Base-by-base conservation (phyloP, 2,329 filamentous ascomycete genomes). In the Alternaria atra region DNA sequence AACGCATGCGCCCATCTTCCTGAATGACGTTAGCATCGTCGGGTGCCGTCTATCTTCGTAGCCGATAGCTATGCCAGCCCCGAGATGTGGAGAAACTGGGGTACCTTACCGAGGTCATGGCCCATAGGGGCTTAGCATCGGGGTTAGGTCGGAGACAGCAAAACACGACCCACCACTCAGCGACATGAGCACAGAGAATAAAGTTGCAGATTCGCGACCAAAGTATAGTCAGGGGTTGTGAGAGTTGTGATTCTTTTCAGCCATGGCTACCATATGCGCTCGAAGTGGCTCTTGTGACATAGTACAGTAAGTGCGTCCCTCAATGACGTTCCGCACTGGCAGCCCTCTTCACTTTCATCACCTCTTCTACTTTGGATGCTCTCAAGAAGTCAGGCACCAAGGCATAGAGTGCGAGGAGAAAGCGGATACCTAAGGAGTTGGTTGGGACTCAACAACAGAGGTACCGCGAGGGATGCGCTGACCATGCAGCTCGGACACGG, bases 401-500 rank as follows among this genome's bases (percentile, higher is more conserved):
- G 6, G 61, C 60, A 2, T 80, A 76, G 37, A 63, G 67, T 0
- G 53, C 58, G 2, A 69, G 74, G 1, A 56, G 75, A 6, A 78
- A 74, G 47, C 54, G 76, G 43, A 52, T 82, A n/a, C n/a, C n/a
- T n/a, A n/a, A n/a, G n/a, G n/a, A n/a, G n/a, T n/a, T n/a, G n/a
- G n/a, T n/a, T n/a, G 1, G 69, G 68, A 0, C 57, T 81, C 2
- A 73, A 68, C 47, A 61, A 69, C 8, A 74, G 72, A 15, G 69
- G 73, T 2, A 69, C 75, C 34, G 66, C 69, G 30, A 77, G 60
- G n/a, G 73, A 75, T 4, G 73, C 76, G 64, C 76, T 87, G 13
- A 79, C 75, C 2, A 72, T 87, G 69, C 76, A 79, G 1, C 76
- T 91, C 4, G 80, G 82, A 7, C 89, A 91, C 70, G 89, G 89